These are phyloP conservation scores for Talaromyces piceae DNA, from an alignment of 2,329 filamentous ascomycete species.

Conservation along the genomic window DNA sequence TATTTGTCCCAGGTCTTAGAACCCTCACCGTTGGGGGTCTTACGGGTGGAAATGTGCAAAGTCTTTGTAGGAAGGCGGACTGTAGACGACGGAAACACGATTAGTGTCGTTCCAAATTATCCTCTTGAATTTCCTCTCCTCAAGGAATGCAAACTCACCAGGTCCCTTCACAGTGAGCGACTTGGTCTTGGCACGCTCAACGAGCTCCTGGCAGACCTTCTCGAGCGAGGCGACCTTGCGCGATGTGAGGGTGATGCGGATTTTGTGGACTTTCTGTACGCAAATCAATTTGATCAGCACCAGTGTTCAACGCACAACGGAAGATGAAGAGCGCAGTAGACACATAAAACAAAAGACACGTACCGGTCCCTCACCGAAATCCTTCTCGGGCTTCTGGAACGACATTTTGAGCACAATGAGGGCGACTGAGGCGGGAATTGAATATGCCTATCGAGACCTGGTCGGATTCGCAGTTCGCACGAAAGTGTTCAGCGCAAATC, in stretches of 20 bases:
- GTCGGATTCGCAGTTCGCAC: constrained; percentile 48
- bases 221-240: constrained; percentile 93
- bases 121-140: too few species aligned
- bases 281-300: neutral
- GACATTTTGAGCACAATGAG: constrained; percentile 59
- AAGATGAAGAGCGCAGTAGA: constrained; percentile 17
- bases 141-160: constrained; percentile 13
- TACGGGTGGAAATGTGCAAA: constrained; percentile 93
- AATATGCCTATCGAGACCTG: constrained; percentile 77
- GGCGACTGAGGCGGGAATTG: constrained; percentile 18
- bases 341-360: too few species aligned
- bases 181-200: constrained; percentile 98
- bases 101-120: neutral
- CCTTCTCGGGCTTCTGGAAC: constrained; percentile 93
- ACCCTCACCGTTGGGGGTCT: constrained; percentile 99
- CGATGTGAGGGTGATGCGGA: constrained; percentile 94
- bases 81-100: neutral
- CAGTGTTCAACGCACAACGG: constrained; percentile 4
- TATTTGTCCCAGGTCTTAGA: constrained; percentile 99
- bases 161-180: constrained; percentile 97
- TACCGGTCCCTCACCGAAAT: constrained; percentile 73
- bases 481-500: neutral
- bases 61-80: constrained; percentile 97
- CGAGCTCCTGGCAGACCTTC: constrained; percentile 97
- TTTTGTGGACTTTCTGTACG: constrained; percentile 82